phyloP scores from a whole-genome alignment of 1,284 basidiomycete species.

The Marasmius fiardii region DNA sequence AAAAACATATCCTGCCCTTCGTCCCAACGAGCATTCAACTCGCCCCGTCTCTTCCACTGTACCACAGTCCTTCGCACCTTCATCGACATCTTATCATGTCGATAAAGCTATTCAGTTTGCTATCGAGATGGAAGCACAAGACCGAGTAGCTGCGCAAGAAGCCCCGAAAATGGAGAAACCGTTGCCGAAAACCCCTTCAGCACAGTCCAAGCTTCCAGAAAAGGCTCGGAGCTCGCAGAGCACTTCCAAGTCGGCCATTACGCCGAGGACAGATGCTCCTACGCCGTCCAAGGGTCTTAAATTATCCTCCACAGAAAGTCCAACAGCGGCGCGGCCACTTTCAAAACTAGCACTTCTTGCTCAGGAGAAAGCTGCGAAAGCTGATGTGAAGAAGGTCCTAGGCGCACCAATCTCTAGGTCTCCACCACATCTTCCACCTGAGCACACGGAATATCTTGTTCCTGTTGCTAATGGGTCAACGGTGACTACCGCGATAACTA shows the following conservation, averaged over 20 bases:
- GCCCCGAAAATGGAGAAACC: slow-evolving; percentile 13
- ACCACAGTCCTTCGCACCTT: slow-evolving; percentile 18
- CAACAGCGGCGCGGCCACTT: slow-evolving; percentile 19
- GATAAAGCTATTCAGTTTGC: slow-evolving; percentile 58
- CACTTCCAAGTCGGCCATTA: slow-evolving; percentile 9
- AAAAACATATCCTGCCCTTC: slow-evolving; percentile 63
- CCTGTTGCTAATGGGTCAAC: slow-evolving; percentile 73
- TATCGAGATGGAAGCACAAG: slow-evolving; percentile 41
- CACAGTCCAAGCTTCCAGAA: background rate
- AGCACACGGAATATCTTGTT: slow-evolving; percentile 64
- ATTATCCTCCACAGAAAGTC: slow-evolving; percentile 3
- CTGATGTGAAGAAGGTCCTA: slow-evolving; percentile 42
- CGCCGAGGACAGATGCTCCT: slow-evolving; percentile 16
- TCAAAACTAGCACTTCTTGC: slow-evolving; percentile 36
- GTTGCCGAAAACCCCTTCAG: slow-evolving; percentile 22
- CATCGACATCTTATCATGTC: slow-evolving; percentile 55
- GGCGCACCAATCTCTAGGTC: slow-evolving; percentile 21
- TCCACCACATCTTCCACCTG: slow-evolving; percentile 29
- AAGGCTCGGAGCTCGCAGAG: background rate
- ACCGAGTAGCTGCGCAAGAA: slow-evolving; percentile 18
- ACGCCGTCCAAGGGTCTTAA: slow-evolving; percentile 12
- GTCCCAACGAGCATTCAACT: slow-evolving; percentile 50
- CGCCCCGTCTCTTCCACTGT: slow-evolving; percentile 1
- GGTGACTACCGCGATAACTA: slow-evolving; percentile 77
- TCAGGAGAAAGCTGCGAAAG: slow-evolving; percentile 53